Percentiles rank a stretch among this genome's conserved stretches.
Evolutionary conservation across 257 asterid species (phyloP).

Genomic region (Plantago ovata): DNA sequence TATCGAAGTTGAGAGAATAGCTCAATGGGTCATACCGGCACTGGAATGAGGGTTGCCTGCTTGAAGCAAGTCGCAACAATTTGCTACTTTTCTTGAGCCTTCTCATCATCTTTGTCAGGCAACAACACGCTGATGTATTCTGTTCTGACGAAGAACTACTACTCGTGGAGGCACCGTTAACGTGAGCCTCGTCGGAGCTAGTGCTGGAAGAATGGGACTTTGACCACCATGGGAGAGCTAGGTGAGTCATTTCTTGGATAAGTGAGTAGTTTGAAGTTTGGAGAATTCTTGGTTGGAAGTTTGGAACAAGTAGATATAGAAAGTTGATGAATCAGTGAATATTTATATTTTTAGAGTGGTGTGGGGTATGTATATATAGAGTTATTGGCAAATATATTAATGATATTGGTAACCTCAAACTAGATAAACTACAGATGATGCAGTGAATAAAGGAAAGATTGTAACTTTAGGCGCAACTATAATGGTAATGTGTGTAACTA

Average conservation of each 20-base stretch:
- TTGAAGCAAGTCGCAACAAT: constrained; percentile 27
- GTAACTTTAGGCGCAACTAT: constrained; percentile 9
- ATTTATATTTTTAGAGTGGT: not conserved
- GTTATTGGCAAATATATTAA: not conserved
- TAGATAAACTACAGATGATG: constrained; percentile 3
- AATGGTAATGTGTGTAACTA: not conserved
- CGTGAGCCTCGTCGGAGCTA: not conserved
- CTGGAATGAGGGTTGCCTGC: constrained; percentile 49
- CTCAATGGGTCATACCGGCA: constrained; percentile 73
- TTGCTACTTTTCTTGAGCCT: constrained; percentile 52
- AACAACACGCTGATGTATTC: constrained; percentile 37
- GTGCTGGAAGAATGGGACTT: constrained; percentile 22
- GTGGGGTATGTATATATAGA: not conserved
- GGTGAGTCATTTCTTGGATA: constrained; percentile 23
- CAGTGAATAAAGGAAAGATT: constrained; percentile 15
- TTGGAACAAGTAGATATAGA: not conserved
- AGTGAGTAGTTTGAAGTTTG: not conserved
- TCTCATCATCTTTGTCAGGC: constrained; percentile 45
- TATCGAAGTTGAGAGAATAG: constrained; percentile 67
- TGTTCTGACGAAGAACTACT: constrained; percentile 2
- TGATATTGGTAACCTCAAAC: too few relatives aligned
- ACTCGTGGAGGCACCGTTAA: not conserved
- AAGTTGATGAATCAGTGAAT: constrained; percentile 9
- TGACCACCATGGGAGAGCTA: constrained; percentile 40
- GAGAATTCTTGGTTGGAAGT: constrained; percentile 2